These are phyloP conservation scores for Penicillium psychrosexuale DNA, from an alignment of 2,329 filamentous ascomycete genomes.

Conservation along the genomic window DNA sequence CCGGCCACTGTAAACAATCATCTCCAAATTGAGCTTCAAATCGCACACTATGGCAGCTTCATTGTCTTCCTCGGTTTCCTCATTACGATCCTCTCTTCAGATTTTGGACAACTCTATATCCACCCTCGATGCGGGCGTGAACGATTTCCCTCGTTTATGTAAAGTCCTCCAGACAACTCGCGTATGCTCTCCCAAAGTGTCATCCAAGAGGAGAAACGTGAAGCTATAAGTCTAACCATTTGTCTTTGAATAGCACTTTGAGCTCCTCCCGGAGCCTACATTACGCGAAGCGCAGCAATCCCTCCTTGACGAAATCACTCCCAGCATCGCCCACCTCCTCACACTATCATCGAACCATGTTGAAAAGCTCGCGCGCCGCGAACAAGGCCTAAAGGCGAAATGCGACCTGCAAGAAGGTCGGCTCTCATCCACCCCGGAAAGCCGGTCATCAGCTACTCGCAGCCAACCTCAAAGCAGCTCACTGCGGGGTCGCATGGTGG, in stretches of 20 bases:
- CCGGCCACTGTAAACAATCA: constrained; percentile 29
- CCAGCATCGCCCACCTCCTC: constrained; percentile 75
- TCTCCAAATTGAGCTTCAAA: not conserved
- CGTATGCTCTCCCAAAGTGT: constrained; percentile 39
- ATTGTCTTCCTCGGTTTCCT: constrained; percentile 59
- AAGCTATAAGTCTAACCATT: not conserved
- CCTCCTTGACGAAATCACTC: constrained; percentile 84
- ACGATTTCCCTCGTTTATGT: constrained; percentile 60
- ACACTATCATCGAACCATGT: constrained; percentile 78
- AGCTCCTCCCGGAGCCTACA: constrained; percentile 81
- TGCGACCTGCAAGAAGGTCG: constrained; percentile 78
- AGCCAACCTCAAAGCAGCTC: constrained; percentile 19
- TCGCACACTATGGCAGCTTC: constrained; percentile 40
- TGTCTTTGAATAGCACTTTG: constrained; percentile 67
- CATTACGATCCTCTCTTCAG: constrained; percentile 59
- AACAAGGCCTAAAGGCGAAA: constrained; percentile 78
- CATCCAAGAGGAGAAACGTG: not conserved
- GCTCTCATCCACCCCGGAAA: constrained; percentile 46
- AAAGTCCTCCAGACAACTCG: constrained; percentile 63
- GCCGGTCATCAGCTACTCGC: constrained; percentile 22
- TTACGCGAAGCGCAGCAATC: constrained; percentile 78
- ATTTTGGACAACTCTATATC: constrained; percentile 61
- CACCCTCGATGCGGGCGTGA: constrained; percentile 60
- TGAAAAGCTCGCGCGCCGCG: constrained; percentile 75
- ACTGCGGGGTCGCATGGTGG: constrained; percentile 26